Percentiles rank a stretch among this genome's conserved stretches.
Evolutionary conservation across 306 rosid genomes (phyloP).

Genomic region (Sechiopsis laciniata): DNA sequence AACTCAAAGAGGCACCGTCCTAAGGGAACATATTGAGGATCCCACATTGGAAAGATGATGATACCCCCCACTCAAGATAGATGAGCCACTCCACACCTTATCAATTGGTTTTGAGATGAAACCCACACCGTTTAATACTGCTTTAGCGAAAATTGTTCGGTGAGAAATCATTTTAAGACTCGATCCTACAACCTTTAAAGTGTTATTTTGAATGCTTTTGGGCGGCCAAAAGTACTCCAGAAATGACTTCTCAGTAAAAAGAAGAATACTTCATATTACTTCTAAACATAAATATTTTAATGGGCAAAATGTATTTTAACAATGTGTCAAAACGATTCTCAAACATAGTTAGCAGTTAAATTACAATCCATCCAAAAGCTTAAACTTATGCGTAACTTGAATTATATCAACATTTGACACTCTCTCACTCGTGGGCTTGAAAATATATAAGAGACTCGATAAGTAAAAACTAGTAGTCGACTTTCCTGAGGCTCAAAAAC

Average conservation of each 20-base stretch:
- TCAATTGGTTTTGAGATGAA: no score
- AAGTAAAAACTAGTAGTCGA: no score
- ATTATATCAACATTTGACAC: neutral
- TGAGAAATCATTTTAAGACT: neutral
- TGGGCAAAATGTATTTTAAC: neutral
- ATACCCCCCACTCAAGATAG: no score
- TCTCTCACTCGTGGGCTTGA: neutral
- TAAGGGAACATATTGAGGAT: no score
- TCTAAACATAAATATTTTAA: neutral
- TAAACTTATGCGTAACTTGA: no score
- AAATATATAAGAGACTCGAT: neutral
- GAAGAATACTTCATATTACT: neutral
- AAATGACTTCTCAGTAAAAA: neutral
- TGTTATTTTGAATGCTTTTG: neutral
- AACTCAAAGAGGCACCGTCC: no score
- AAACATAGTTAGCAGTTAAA: neutral
- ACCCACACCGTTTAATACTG: no score
- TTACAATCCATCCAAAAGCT: no score
- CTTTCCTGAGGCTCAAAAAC: no score
- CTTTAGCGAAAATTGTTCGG: neutral
- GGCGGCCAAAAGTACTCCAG: neutral
- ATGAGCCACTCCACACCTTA: no score
- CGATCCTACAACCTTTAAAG: neutral
- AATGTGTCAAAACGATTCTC: no score
- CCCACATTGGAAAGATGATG: no score